Conservation (phyloP, 257 asterid species). For the Oldenlandia corymbosa region DNA sequence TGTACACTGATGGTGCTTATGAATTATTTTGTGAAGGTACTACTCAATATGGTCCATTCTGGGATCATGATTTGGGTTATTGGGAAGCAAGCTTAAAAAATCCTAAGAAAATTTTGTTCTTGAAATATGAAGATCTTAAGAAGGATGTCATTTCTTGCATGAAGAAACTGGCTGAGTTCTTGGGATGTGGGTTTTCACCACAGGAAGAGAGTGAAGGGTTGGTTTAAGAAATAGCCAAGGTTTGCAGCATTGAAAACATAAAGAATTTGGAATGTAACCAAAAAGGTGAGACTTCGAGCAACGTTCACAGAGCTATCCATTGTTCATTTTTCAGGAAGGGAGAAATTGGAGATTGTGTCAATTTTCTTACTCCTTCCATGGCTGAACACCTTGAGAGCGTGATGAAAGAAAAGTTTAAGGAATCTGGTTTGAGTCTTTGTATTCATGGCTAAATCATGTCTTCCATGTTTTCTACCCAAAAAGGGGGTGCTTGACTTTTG, state of each 20-base stretch:
- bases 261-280: not conserved
- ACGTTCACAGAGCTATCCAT: not conserved
- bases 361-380: not conserved
- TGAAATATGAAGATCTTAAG: constrained; percentile 8
- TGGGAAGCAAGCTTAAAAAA: not conserved
- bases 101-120: constrained; percentile 1
- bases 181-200: constrained; percentile 5
- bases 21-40: constrained; percentile 1
- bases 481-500: too few species aligned
- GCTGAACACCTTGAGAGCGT: not conserved
- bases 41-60: not conserved
- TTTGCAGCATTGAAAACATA: not conserved
- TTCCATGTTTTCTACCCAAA: too few species aligned
- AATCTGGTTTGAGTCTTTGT: not conserved
- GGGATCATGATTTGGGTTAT: constrained; percentile 10
- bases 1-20: not conserved
- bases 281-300: not conserved
- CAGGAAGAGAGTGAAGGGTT: constrained; percentile 1
- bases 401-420: not conserved
- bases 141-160: not conserved
- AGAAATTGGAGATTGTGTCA: not conserved
- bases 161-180: constrained; percentile 7
- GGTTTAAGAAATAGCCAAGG: not conserved
- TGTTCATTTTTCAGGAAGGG: not conserved
- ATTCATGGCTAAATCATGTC: too few species aligned